A percentile compares a stretch with the other conserved stretches of the same genome.
These are phyloP conservation scores for Vaccinium macrocarpon DNA, from an alignment of 148 eudicot genomes.

Conservation along the genomic window DNA sequence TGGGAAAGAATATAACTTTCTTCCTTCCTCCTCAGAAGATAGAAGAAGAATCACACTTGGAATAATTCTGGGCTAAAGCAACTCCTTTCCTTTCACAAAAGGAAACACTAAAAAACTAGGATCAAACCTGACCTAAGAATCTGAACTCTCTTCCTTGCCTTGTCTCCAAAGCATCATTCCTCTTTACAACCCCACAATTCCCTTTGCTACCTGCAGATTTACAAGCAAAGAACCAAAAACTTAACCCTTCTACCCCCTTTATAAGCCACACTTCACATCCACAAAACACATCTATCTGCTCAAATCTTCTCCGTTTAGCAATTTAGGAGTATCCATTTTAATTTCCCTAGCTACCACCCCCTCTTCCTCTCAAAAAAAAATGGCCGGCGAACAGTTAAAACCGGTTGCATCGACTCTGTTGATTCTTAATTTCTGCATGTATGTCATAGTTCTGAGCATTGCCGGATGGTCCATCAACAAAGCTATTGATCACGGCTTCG, in stretches of 20 bases:
- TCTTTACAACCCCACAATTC: slow-evolving; percentile 20
- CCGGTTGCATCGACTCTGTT: slow-evolving; percentile 35
- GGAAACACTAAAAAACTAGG: not conserved
- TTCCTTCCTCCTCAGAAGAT: not conserved
- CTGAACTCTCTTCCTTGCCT: slow-evolving; percentile 17
- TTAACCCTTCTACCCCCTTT: not conserved
- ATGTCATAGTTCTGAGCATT: slow-evolving; percentile 58
- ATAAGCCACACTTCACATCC: not conserved
- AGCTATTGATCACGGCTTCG: slow-evolving; percentile 75
- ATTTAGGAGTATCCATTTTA: not conserved
- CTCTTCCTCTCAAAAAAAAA: not conserved
- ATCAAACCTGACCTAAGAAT: slow-evolving; percentile 6
- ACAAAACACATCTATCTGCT: not conserved
- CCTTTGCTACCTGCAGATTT: slow-evolving; percentile 8
- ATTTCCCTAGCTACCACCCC: not conserved
- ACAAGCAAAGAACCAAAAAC: slow-evolving; percentile 22
- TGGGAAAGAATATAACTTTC: slow-evolving; percentile 11
- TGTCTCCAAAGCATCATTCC: slow-evolving; percentile 4
- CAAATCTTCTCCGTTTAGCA: not conserved
- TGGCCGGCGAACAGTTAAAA: slow-evolving; percentile 1
- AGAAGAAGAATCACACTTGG: not conserved
- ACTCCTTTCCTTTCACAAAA: not conserved
- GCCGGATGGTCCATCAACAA: slow-evolving; percentile 75
- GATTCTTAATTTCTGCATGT: slow-evolving; percentile 88
- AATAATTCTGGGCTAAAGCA: slow-evolving; percentile 4